Evolutionary conservation across 768 basidiomycete genomes (phyloP).

Genomic region (Hebeloma cylindrosporum): DNA sequence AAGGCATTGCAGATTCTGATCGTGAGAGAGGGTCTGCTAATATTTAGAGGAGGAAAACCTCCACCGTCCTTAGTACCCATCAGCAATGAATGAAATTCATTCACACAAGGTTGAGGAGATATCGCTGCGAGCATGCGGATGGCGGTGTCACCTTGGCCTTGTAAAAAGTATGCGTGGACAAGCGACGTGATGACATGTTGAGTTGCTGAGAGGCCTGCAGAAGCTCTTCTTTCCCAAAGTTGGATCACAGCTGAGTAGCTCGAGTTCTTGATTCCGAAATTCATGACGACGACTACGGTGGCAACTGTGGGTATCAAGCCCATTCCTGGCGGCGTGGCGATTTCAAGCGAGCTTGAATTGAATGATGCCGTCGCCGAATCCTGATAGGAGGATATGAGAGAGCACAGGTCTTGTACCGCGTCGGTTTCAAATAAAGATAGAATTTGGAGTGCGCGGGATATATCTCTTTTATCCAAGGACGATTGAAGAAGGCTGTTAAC

Average conservation of each 20-base stretch:
- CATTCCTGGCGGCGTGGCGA: slow-evolving; percentile 1
- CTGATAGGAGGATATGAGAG: slow-evolving; percentile 17
- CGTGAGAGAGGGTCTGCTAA: slow-evolving; percentile 35
- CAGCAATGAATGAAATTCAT: slow-evolving; percentile 27
- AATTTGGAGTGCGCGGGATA: slow-evolving; percentile 44
- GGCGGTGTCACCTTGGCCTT: slow-evolving; percentile 48
- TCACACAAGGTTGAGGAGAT: slow-evolving; percentile 35
- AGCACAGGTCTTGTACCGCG: slow-evolving; percentile 23
- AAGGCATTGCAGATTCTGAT: slow-evolving; percentile 62
- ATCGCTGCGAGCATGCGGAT: slow-evolving; percentile 49
- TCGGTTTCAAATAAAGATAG: slow-evolving; percentile 46
- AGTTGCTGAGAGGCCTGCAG: slow-evolving; percentile 44
- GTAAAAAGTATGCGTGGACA: slow-evolving; percentile 53
- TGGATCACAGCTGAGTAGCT: slow-evolving; percentile 46
- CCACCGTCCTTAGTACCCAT: slow-evolving; percentile 5
- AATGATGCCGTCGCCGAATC: not conserved
- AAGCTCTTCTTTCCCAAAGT: slow-evolving; percentile 48
- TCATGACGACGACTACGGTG: slow-evolving; percentile 66
- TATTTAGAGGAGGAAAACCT: slow-evolving; percentile 17
- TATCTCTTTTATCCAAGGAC: slow-evolving; percentile 55
- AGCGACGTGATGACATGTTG: slow-evolving; percentile 50
- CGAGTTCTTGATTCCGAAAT: slow-evolving; percentile 45
- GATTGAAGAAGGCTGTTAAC: slow-evolving; percentile 71
- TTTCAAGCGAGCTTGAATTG: not conserved
- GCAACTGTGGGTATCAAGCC: slow-evolving; percentile 47